Evolutionary conservation across 2,329 filamentous ascomycete genomes (phyloP).

Genomic region (Stenocarpella maydis): DNA sequence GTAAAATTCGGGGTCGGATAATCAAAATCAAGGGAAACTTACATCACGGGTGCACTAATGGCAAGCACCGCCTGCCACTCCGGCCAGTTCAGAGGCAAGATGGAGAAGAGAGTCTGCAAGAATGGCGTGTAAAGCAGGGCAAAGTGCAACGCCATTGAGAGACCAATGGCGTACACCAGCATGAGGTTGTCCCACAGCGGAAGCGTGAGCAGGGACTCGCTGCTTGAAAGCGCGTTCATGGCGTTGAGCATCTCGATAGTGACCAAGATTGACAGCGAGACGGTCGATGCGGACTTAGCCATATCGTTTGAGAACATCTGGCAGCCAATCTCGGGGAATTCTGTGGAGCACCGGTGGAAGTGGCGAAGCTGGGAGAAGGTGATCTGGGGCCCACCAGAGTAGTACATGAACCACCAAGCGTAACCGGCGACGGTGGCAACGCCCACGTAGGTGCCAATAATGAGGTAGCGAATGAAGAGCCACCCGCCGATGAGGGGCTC

Average conservation of each 20-base stretch:
- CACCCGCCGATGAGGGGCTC: constrained; percentile 93
- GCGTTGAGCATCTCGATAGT: constrained; percentile 99
- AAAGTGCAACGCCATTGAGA: constrained; percentile 96
- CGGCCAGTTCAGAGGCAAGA: constrained; percentile 81
- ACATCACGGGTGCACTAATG: constrained; percentile 93
- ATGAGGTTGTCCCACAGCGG: constrained; percentile 99
- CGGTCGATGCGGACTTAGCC: constrained; percentile 89
- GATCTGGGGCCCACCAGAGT: constrained; percentile 88
- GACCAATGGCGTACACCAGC: constrained; percentile 89
- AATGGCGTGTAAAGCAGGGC: constrained; percentile 91
- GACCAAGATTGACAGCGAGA: constrained; percentile 90
- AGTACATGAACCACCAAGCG: constrained; percentile 99
- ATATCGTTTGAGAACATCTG: constrained; percentile 88
- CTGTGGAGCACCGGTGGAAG: constrained; percentile 89
- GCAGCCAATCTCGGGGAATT: constrained; percentile 91
- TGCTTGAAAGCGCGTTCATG: constrained; percentile 96
- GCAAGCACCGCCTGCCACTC: constrained; percentile 93
- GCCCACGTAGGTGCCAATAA: constrained; percentile 95
- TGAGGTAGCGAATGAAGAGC: constrained; percentile 97
- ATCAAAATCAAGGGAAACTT: constrained; percentile 53
- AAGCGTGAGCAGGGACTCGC: constrained; percentile 90
- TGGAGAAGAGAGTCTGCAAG: constrained; percentile 88
- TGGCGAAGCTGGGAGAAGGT: constrained; percentile 86
- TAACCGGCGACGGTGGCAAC: constrained; percentile 95
- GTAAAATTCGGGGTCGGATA: constrained; percentile 12